A percentile compares a stretch with the other conserved stretches of the same genome.
These are phyloP conservation scores for Hemisphaericaspora subhashii DNA, from an alignment of 1,139 yeast genomes.

Conservation along the genomic window DNA sequence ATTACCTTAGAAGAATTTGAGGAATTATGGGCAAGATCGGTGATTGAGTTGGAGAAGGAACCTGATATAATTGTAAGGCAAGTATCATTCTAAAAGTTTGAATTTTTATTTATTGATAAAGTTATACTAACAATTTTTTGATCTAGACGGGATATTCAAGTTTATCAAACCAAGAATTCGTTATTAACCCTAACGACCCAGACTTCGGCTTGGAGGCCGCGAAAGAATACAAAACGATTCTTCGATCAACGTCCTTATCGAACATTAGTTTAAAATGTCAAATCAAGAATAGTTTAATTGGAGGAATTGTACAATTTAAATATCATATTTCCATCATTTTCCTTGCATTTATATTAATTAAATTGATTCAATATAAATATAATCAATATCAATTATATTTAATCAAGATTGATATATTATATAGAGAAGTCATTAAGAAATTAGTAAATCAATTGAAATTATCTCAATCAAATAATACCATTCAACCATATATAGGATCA, in stretches of 20 bases:
- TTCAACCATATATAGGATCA: slow-evolving; percentile 58
- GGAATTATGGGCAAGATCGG: slow-evolving; percentile 72
- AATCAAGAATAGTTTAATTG: slow-evolving; percentile 53
- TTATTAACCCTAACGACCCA: slow-evolving; percentile 33
- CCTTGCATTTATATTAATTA: slow-evolving; percentile 20
- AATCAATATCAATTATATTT: slow-evolving; percentile 31
- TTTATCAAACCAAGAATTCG: slow-evolving; percentile 25
- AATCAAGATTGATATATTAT: slow-evolving; percentile 34
- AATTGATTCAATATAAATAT: slow-evolving; percentile 32
- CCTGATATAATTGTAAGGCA: slow-evolving; percentile 79
- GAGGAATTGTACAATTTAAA: slow-evolving; percentile 48
- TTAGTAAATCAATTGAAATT: slow-evolving; percentile 40
- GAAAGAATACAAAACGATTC: slow-evolving; percentile 43
- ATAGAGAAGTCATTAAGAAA: slow-evolving; percentile 46
- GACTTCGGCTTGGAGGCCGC: slow-evolving; percentile 18
- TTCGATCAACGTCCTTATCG: slow-evolving; percentile 74
- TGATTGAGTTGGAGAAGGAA: slow-evolving; percentile 64
- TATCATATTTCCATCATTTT: slow-evolving; percentile 26
- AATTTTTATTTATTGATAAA: slow-evolving; percentile 4
- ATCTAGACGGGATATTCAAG: slow-evolving; percentile 32
- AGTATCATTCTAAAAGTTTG: slow-evolving; percentile 35
- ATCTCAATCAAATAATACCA: slow-evolving; percentile 25
- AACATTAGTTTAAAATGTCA: slow-evolving; percentile 64
- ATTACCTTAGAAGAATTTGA: slow-evolving; percentile 75
- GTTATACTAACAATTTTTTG: slow-evolving; percentile 21